These are phyloP conservation scores for Colletotrichum godetiae DNA, from an alignment of 2,329 filamentous ascomycete species.

Conservation along the genomic window DNA sequence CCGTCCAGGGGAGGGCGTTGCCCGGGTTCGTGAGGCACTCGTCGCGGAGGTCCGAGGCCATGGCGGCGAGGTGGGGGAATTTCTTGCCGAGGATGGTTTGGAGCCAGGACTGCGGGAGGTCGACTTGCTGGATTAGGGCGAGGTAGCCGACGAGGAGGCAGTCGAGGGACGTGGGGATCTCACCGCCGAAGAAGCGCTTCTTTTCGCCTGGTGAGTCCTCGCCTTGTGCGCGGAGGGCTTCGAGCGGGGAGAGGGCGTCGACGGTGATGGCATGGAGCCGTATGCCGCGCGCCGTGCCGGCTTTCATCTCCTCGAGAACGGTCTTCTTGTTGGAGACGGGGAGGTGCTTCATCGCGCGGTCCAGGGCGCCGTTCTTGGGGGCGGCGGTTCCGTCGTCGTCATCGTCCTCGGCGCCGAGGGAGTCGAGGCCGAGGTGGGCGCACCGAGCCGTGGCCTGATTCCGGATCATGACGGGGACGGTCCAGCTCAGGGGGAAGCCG, in stretches of 20 bases:
- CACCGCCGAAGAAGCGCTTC: conserved; percentile 45
- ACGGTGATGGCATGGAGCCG: conserved; percentile 78
- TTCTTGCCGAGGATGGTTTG: conserved; percentile 41
- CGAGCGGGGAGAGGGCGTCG: conserved; percentile 78
- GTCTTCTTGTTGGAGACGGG: conserved; percentile 61
- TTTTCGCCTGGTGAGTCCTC: conserved; percentile 36
- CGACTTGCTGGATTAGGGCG: conserved; percentile 71
- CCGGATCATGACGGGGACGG: conserved; percentile 79
- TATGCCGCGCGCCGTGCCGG: conserved; percentile 80
- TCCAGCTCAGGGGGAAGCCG: conserved; percentile 89
- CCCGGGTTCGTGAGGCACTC: conserved; percentile 37
- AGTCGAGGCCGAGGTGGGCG: conserved; percentile 75
- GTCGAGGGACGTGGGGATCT: conserved; percentile 73
- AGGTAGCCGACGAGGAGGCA: conserved; percentile 86
- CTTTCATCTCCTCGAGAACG: conserved; percentile 71
- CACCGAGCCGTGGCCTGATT: conserved; percentile 77
- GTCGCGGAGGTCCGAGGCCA: conserved; percentile 45
- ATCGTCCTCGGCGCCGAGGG: conserved; percentile 70
- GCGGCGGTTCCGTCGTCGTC: conserved; percentile 44
- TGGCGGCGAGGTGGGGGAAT: conserved; percentile 41
- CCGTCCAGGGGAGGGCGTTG: conserved; percentile 42
- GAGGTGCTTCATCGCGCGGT: conserved; percentile 38
- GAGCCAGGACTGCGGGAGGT: conserved; percentile 59
- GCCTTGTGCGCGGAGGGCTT: conserved; percentile 59
- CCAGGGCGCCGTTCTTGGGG: conserved; percentile 39